Evolutionary conservation across 208 protist species (phyloP), one percentile per base, ranked within the genome.

Genomic region (Crithidia sp.): DNA sequence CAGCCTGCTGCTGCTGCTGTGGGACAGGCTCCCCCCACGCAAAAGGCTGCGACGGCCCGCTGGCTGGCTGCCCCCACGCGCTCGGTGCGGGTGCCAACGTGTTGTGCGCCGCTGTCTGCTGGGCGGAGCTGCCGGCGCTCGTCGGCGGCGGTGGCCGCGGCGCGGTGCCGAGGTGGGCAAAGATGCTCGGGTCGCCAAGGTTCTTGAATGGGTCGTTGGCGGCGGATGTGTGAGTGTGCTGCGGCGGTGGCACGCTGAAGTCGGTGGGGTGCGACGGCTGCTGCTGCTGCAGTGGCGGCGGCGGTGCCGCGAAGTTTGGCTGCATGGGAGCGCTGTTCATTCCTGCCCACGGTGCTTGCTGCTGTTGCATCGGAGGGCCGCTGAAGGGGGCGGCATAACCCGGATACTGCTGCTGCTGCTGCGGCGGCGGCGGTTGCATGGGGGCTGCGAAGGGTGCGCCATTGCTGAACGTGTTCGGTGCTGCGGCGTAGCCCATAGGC

Each of bases 1-100:
- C 56, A 61, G 65, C 54, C 19, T 67, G 77, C 37, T 72, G 66
- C 57, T 79, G 62, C 47, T 67, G 73, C 53, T 60, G 72, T 13
- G 62, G 74, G 19, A 41, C 3, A 17, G 53, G 63, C 17, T 67
- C 57, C 16, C 47, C 49, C 55, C 36, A 44, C 9, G 56, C 70
- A 64, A 66, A 49, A 3, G 54, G 54, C 8, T 16, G 43, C 4
- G 50, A n/a, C 37, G 59, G 61, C 10, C 52, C 47, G 17, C 43
- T 4, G 17, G 47, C n/a, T 40, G 52, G 55, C 17, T 62, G 44
- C 28, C 40, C 16, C 58, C 54, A 57, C 40, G 70, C 10, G 28
- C 14, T 61, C 36, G 55, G 43, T 56, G 43, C 56, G n/a, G 3
- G 3, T 7, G 58, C 4, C 13, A 50, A 50, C 3, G 41, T 41